Evolutionary conservation across 352 stramenopile species (phyloP).

Genomic region (Phytopythium mirpurense): DNA sequence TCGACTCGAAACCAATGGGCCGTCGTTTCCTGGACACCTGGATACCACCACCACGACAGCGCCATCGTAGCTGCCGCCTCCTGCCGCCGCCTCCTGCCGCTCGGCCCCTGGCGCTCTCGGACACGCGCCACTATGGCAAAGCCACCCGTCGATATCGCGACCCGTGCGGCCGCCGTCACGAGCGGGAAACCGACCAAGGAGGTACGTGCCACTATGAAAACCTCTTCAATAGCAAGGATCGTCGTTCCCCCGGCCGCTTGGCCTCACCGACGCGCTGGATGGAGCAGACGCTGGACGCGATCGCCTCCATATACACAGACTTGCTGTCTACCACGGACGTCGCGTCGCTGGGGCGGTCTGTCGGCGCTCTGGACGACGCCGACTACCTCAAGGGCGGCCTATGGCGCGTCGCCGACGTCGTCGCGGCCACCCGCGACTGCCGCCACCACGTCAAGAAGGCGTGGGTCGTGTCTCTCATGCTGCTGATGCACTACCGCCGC

Average conservation of each 20-base stretch:
- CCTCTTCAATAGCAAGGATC: neutral
- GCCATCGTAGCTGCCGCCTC: no score
- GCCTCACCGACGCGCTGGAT: no score
- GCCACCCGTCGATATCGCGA: neutral
- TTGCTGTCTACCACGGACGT: slow-evolving; percentile 22
- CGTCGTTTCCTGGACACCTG: no score
- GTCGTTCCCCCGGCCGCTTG: no score
- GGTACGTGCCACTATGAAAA: slow-evolving; percentile 7
- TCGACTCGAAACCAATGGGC: no score
- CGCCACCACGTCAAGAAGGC: slow-evolving; percentile 33
- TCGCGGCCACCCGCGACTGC: slow-evolving; percentile 13
- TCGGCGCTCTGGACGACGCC: slow-evolving; percentile 22
- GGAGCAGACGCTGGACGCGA: slow-evolving; percentile 19
- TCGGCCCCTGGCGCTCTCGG: neutral
- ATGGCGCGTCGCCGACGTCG: slow-evolving; percentile 28
- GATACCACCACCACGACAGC: no score
- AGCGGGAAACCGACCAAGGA: slow-evolving; percentile 22
- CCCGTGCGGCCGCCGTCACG: slow-evolving; percentile 10
- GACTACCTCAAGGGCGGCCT: slow-evolving; percentile 51
- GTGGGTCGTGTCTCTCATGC: slow-evolving; percentile 38
- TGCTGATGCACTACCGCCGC: slow-evolving; percentile 18
- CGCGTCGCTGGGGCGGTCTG: slow-evolving; percentile 9
- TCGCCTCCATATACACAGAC: slow-evolving; percentile 30
- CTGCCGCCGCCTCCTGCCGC: neutral
- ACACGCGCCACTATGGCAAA: neutral